Evolutionary conservation across 306 rosid species (phyloP).

Genomic region (Prunus kanzakura): DNA sequence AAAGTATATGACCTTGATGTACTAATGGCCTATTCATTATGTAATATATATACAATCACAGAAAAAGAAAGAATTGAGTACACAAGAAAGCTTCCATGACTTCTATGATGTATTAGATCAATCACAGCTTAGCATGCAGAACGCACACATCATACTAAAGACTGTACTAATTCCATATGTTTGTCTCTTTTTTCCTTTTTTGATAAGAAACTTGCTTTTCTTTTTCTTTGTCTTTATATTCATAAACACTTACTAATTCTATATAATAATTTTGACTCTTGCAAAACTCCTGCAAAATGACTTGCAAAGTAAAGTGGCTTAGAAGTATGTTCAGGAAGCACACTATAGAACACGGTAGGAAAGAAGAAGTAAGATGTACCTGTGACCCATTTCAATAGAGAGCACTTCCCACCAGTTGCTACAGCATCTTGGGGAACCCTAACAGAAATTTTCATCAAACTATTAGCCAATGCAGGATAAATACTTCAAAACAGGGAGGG

Average conservation of each 20-base stretch:
- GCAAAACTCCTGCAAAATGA: background rate
- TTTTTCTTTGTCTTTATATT: background rate
- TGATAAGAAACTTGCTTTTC: background rate
- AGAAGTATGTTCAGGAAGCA: background rate
- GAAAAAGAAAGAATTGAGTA: background rate
- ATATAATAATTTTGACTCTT: background rate
- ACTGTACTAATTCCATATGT: background rate
- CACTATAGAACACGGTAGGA: background rate
- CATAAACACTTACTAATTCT: background rate
- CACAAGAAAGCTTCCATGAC: background rate
- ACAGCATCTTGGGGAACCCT: conserved; percentile 98
- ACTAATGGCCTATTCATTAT: background rate
- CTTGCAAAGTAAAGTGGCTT: background rate
- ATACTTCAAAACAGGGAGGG: background rate
- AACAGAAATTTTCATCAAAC: conserved; percentile 7
- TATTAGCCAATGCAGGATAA: conserved; percentile 11
- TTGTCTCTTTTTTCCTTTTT: background rate
- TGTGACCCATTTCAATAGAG: conserved; percentile 82
- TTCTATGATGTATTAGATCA: background rate
- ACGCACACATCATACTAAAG: background rate
- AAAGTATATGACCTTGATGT: background rate
- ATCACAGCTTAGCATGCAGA: background rate
- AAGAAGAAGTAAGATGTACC: conserved; percentile 38
- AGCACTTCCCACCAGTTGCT: conserved; percentile 91
- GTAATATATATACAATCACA: background rate